Evolutionary conservation across 257 asterid species (phyloP).

Genomic region (Nicotiana tomentosiformis): DNA sequence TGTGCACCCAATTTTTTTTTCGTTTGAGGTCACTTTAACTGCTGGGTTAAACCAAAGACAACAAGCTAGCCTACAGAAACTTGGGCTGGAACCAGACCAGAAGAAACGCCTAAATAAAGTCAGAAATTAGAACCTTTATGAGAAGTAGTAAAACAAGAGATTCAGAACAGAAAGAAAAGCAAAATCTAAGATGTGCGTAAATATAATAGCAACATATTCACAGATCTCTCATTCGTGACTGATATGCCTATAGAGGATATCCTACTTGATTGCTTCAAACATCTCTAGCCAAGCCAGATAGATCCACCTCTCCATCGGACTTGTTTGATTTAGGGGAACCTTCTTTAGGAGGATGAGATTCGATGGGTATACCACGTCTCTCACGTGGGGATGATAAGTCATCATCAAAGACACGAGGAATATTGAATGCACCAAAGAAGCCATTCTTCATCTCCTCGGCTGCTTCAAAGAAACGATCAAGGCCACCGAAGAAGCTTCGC

Average conservation of each 20-base stretch:
- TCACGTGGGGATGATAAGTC: slow-evolving; percentile 19
- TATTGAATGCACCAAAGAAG: slow-evolving; percentile 43
- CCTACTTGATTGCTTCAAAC: slow-evolving; percentile 32
- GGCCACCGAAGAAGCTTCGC: slow-evolving; percentile 39
- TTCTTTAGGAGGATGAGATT: slow-evolving; percentile 30
- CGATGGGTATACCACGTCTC: slow-evolving; percentile 36
- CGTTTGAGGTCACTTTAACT: neutral
- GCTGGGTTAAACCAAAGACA: neutral
- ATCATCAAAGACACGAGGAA: slow-evolving; percentile 13
- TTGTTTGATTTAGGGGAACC: slow-evolving; percentile 18
- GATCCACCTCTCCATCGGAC: slow-evolving; percentile 53
- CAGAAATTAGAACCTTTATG: neutral
- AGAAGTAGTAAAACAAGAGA: neutral
- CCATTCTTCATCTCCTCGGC: slow-evolving; percentile 56
- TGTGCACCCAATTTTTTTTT: neutral
- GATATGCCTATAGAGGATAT: neutral
- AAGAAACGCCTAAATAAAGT: neutral
- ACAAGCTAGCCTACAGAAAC: neutral
- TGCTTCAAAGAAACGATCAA: slow-evolving; percentile 43
- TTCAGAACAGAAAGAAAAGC: neutral
- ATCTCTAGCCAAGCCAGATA: slow-evolving; percentile 55
- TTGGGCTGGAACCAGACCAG: too few relatives aligned
- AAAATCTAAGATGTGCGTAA: neutral
- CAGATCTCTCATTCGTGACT: neutral
- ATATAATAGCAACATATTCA: neutral